Conservation (phyloP, 2,329 filamentous ascomycete species). For the Trichoderma gracile region DNA sequence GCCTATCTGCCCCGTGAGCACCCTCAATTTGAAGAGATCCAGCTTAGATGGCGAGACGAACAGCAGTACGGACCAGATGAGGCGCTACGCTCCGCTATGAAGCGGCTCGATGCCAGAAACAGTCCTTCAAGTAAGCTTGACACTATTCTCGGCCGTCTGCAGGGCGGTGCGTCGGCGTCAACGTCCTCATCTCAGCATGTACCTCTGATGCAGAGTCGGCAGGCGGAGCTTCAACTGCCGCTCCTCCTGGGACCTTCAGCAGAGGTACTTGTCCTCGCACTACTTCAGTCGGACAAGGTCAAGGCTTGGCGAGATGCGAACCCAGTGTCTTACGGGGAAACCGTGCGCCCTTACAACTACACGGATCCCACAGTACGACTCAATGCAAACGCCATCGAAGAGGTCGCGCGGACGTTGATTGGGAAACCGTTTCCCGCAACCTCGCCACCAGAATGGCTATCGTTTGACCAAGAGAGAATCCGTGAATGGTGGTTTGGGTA, state of each 20-base stretch:
- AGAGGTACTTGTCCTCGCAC: conserved; percentile 45
- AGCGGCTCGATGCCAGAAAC: conserved; percentile 45
- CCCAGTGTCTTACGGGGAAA: conserved; percentile 39
- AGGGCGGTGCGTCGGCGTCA: conserved; percentile 29
- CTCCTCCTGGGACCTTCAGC: conserved; percentile 38
- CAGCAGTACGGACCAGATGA: conserved; percentile 47
- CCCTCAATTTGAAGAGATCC: conserved; percentile 50
- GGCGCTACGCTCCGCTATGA: conserved; percentile 46
- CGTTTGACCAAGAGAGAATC: conserved; percentile 47
- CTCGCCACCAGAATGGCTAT: conserved; percentile 56
- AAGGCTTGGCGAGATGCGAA: conserved; percentile 47
- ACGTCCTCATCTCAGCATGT: conserved; percentile 26
- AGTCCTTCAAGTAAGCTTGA: conserved; percentile 43
- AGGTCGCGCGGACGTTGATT: conserved; percentile 44
- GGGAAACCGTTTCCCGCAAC: conserved; percentile 52
- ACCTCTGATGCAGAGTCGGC: conserved; percentile 20
- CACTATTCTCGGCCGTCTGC: conserved; percentile 43
- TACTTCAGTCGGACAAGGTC: conserved; percentile 48
- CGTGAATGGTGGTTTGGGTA: conserved; percentile 57
- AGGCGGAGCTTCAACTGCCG: conserved; percentile 34
- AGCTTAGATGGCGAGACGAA: conserved; percentile 51
- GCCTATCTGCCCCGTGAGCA: conserved; percentile 44
- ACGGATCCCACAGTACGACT: conserved; percentile 46
- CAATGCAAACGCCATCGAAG: conserved; percentile 47
- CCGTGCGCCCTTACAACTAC: conserved; percentile 42